These are phyloP conservation scores for Quillaja saponaria DNA, from an alignment of 306 rosid species.

Conservation along the genomic window DNA sequence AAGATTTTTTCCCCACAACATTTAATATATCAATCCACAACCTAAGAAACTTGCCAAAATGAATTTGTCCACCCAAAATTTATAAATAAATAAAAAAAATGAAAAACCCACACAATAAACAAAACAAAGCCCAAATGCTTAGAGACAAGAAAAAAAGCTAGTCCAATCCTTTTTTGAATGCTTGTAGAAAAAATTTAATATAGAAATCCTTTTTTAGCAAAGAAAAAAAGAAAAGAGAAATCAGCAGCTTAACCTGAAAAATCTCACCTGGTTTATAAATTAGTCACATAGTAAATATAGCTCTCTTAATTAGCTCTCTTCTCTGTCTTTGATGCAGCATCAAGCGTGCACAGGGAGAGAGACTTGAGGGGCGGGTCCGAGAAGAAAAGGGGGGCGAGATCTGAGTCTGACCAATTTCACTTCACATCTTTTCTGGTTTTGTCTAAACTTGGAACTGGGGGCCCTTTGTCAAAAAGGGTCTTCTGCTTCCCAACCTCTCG, in stretches of 20 bases:
- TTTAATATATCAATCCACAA: too few species aligned
- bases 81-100: too few species aligned
- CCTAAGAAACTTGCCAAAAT: too few species aligned
- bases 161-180: slow-evolving; percentile 36
- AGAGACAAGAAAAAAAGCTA: slow-evolving; percentile 27
- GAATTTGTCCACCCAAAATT: too few species aligned
- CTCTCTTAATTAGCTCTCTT: not conserved
- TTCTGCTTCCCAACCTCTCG: slow-evolving; percentile 30
- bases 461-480: slow-evolving; percentile 49
- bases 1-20: too few species aligned
- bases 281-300: slow-evolving; percentile 19
- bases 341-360: slow-evolving; percentile 24
- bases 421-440: slow-evolving; percentile 7
- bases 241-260: slow-evolving; percentile 34
- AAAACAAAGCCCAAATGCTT: too few species aligned
- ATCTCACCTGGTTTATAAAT: slow-evolving; percentile 7
- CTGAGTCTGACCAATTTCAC: slow-evolving; percentile 40
- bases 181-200: slow-evolving; percentile 9
- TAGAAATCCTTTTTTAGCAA: too few species aligned
- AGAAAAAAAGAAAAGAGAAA: slow-evolving; percentile 30
- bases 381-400: slow-evolving; percentile 40
- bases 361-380: slow-evolving; percentile 17
- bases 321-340: slow-evolving; percentile 30
- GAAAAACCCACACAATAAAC: too few species aligned
- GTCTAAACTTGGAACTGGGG: slow-evolving; percentile 39